A percentile compares a stretch with the other conserved stretches of the same genome.
These are phyloP conservation scores for Arxiozyma bovina DNA, from an alignment of 1,139 yeast species.

Conservation along the genomic window DNA sequence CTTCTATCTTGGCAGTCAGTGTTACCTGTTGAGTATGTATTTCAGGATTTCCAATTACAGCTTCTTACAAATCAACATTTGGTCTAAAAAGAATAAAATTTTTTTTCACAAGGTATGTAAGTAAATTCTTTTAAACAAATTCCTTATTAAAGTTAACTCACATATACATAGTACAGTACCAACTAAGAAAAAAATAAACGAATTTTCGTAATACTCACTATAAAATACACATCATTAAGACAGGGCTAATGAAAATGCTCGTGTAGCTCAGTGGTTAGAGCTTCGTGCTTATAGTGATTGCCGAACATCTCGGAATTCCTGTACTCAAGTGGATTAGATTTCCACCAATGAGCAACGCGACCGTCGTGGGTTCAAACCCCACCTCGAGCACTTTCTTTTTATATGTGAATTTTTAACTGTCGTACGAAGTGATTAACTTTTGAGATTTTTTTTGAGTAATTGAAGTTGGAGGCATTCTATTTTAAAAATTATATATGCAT, in stretches of 20 bases:
- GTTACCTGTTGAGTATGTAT: too few species aligned
- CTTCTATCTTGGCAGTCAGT: too few species aligned
- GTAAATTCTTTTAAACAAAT: too few species aligned
- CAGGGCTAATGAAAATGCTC: conserved; percentile 32
- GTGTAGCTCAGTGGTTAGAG: conserved; percentile 47
- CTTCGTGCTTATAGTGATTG: conserved; percentile 43
- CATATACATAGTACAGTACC: too few species aligned
- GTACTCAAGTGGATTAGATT: conserved; percentile 10
- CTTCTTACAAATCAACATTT: too few species aligned
- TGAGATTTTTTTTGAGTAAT: not conserved
- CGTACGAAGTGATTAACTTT: not conserved
- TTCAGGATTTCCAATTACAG: too few species aligned
- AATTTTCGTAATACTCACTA: too few species aligned
- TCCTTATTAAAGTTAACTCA: too few species aligned
- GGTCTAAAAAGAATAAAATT: too few species aligned
- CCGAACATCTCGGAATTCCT: conserved; percentile 22
- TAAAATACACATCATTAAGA: too few species aligned
- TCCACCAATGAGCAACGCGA: conserved; percentile 36
- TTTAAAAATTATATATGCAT: not conserved
- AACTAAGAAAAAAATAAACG: too few species aligned
- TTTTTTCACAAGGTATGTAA: too few species aligned
- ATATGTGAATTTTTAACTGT: not conserved
- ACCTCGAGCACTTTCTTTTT: conserved; percentile 39
- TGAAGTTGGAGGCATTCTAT: not conserved
- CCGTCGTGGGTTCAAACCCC: conserved; percentile 48